A percentile compares a stretch with the other conserved stretches of the same genome.
Evolutionary conservation across 2,329 filamentous ascomycete genomes (phyloP).

Genomic region (Lithohypha guttulata): DNA sequence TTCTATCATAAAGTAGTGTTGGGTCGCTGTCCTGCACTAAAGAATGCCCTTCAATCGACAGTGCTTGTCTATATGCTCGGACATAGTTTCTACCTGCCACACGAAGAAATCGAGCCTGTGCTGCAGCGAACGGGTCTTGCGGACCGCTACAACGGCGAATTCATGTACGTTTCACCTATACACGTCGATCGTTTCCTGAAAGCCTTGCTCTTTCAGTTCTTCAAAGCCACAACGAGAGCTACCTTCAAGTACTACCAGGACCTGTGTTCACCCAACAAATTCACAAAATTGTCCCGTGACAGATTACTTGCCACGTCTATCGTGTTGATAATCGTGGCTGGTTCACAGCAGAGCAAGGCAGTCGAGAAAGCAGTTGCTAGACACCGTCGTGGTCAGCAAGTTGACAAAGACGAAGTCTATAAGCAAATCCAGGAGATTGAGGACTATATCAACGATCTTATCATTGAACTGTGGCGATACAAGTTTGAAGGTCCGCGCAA

Average conservation of each 20-base stretch:
- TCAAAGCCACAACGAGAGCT: neutral
- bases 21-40: neutral
- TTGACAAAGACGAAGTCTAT: neutral
- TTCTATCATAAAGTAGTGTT: slow-evolving; percentile 6
- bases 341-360: slow-evolving; percentile 7
- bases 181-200: slow-evolving; percentile 8
- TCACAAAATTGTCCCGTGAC: slow-evolving; percentile 1
- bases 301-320: slow-evolving; percentile 6
- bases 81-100: slow-evolving; percentile 8
- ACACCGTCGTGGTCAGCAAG: neutral
- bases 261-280: neutral
- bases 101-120: slow-evolving; percentile 5
- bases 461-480: slow-evolving; percentile 5
- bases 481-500: neutral
- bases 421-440: slow-evolving; percentile 4
- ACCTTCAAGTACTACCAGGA: neutral
- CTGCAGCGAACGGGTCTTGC: neutral
- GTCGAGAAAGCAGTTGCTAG: slow-evolving; percentile 6
- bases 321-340: slow-evolving; percentile 3
- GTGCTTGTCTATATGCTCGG: slow-evolving; percentile 9
- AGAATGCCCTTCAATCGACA: neutral
- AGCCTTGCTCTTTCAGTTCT: slow-evolving; percentile 4
- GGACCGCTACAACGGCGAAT: neutral
- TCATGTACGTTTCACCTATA: slow-evolving; percentile 6
- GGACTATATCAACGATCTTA: slow-evolving; percentile 3